Evolutionary conservation across 1,139 yeast species (phyloP), one percentile per base, ranked within the genome.

Genomic region (Geotrichum klebahnii): DNA sequence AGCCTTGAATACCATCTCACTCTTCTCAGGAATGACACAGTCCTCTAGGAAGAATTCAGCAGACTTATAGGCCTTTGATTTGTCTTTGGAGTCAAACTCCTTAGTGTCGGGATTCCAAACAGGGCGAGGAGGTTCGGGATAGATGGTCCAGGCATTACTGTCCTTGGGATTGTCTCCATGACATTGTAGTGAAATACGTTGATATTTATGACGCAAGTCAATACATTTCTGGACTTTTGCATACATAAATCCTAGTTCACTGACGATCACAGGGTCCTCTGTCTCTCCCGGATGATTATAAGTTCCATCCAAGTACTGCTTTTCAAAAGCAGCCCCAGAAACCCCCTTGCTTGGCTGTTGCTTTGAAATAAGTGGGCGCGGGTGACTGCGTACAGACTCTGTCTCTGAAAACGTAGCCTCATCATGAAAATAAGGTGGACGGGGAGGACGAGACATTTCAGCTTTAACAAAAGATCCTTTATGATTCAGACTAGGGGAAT

Each of bases 51-150:
- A 79, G 64, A 92, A 90, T 22, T 77, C 78, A 55, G 70, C 77
- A 44, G 39, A 53, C 44, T 20, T 42, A 40, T 5, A 44, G 44
- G 46, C 5, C 32, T 32, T 17, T 44, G 50, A 26, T 47, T 42
- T 22, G 33, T 45, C n/a, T n/a, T n/a, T n/a, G n/a, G n/a, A n/a
- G n/a, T n/a, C 48, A 26, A 34, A 38, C 20, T 45, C 48, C 23
- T 45, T 52, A 78, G 66, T 72, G 81, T 79, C 70, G 84, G 73
- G 14, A 34, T 85, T 84, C 78, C 95, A 92, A 28, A 94, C 82
- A 1, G 98, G 97, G 55, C 81, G 81, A 8, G 98, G 98, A 0
- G 97, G 97, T 9, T 84, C 81, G 0, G 98, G 98, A 64, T 89
- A 90, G 45, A 94, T 81, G 14, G 65, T 64, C 97, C 98, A 94